phyloP scores from a whole-genome alignment of 2,329 filamentous ascomycete species.

The Monosporascus sp. region DNA sequence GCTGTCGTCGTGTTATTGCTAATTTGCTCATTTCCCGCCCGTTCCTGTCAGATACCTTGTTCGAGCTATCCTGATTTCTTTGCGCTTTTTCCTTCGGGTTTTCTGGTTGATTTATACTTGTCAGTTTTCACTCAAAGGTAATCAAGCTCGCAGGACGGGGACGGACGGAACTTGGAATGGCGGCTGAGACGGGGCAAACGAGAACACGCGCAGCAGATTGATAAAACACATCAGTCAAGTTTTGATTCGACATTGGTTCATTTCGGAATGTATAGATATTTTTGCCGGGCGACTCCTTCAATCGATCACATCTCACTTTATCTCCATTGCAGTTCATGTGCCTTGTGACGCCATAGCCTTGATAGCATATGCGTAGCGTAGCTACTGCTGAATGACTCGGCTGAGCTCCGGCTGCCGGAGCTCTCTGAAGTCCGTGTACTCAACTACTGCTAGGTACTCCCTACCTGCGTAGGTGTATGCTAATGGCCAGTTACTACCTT shows the following conservation, averaged over 20 bases:
- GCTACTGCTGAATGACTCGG: no score
- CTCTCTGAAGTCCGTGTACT: no score
- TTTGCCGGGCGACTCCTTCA: background rate
- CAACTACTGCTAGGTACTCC: no score
- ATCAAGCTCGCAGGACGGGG: constrained; percentile 19
- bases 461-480: no score
- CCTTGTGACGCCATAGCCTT: no score
- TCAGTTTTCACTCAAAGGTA: constrained; percentile 13
- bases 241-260: constrained; percentile 2
- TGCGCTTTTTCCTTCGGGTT: constrained; percentile 11
- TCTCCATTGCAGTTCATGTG: no score
- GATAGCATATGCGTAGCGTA: no score
- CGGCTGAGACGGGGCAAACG: constrained; percentile 5
- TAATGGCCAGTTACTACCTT: no score
- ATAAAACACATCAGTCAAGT: constrained; percentile 15
- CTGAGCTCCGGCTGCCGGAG: no score
- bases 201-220: constrained; percentile 23
- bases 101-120: constrained; percentile 3
- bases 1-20: constrained; percentile 23
- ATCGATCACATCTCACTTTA: no score
- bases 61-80: constrained; percentile 42
- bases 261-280: constrained; percentile 23
- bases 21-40: constrained; percentile 18
- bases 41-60: constrained; percentile 52
- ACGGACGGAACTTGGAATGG: constrained; percentile 10